These are phyloP conservation scores for Fusarium sp. DNA, from an alignment of 2,329 filamentous ascomycete genomes.

Conservation along the genomic window DNA sequence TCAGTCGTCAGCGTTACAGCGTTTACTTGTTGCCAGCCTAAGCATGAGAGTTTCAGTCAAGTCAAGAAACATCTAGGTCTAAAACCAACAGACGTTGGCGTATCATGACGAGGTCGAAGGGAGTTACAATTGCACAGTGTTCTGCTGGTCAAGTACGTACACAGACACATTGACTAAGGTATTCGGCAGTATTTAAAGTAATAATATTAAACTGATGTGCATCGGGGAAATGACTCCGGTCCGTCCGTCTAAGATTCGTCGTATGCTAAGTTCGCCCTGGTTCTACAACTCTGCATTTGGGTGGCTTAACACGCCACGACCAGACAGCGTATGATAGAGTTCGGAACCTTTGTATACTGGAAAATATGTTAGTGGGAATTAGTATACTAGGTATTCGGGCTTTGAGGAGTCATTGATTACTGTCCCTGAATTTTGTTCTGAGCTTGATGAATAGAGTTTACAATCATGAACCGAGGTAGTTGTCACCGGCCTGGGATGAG, in stretches of 20 bases:
- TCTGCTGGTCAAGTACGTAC: not conserved
- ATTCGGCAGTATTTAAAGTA: slow-evolving; percentile 18
- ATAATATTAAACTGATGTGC: slow-evolving; percentile 11
- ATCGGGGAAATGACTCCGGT: slow-evolving; percentile 14
- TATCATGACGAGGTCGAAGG: not conserved
- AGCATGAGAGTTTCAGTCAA: not conserved
- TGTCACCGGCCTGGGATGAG: not conserved
- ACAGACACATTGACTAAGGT: not conserved
- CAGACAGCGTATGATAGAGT: not conserved
- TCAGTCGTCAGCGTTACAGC: not conserved
- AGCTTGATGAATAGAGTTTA: slow-evolving; percentile 5
- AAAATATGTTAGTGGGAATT: not conserved
- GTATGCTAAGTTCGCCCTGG: not conserved
- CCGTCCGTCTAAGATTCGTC: slow-evolving; percentile 1
- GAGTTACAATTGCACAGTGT: not conserved
- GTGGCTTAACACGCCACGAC: not conserved
- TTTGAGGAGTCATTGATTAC: not conserved
- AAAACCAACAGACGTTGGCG: not conserved
- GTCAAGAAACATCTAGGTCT: not conserved
- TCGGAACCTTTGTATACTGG: not conserved
- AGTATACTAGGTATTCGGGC: not conserved
- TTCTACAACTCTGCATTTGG: not conserved
- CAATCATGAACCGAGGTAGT: slow-evolving; percentile 2
- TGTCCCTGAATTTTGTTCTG: not conserved
- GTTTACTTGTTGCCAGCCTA: not conserved